Evolutionary conservation across 352 stramenopile genomes (phyloP), one percentile per base, ranked within the genome.

Genomic region (Globisporangium irregulare): DNA sequence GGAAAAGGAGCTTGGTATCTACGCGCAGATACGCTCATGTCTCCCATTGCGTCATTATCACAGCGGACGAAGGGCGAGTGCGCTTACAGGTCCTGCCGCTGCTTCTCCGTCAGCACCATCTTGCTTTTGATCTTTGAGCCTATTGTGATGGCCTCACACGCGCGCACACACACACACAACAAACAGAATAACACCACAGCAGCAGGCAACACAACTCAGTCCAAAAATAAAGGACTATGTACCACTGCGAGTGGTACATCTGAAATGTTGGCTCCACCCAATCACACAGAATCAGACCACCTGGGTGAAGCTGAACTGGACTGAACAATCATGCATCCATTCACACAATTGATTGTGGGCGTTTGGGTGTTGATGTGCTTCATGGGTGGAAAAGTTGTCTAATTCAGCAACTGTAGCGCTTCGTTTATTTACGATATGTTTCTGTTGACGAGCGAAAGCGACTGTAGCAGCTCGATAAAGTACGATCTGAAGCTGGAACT

Each of bases 41-140:
- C 6, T 6, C 20, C 48, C 48, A 15, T 54, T 9, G 48, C 48
- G 18, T 25, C 48, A 54, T 54, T 54, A 25, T 25, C 12, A 27
- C 1, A 15, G 18, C 6, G 55, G 24, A 43, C n/a, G 25, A 59
- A 18, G n/a, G 18, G 29, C 4, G n/a, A 29, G 15, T 10, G 25
- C 34, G 82, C 87, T 73, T 87, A 94, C 84, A 99, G 85, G 69
- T 99, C 97, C 66, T 90, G 79, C 38, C 95, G 86, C 83, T 99
- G 97, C 80, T 97, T 96, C 73, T 98, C 97, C 46, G 97, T 99
- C 62, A 99, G 87, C 71, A 98, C 94, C 94, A 98, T 98, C 56
- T 29, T 62, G 25, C 27, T 60, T 24, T 24, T 59, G 55, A 60
- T 51, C 62, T 59, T 66, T 34, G 25, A 15, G 27, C 29, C 18